These are phyloP conservation scores for Claviceps spartinae DNA, from an alignment of 2,329 filamentous ascomycete species.

Conservation along the genomic window DNA sequence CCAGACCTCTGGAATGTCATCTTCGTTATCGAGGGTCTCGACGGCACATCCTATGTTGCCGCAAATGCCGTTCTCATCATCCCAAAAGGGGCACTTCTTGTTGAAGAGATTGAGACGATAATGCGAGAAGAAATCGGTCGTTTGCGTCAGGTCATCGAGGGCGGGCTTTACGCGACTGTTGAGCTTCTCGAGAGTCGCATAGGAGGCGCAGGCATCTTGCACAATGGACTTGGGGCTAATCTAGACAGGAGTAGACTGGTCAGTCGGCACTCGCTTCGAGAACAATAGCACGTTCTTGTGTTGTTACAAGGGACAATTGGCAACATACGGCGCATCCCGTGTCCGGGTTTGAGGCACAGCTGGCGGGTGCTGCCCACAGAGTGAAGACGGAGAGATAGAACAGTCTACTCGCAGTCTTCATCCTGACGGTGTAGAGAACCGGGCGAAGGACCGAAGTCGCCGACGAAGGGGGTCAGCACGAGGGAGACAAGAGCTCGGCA, in stretches of 20 bases:
- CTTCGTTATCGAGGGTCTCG: slow-evolving; percentile 86
- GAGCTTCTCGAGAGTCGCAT: slow-evolving; percentile 73
- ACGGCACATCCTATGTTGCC: slow-evolving; percentile 95
- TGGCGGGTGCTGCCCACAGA: slow-evolving; percentile 35
- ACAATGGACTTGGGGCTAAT: slow-evolving; percentile 82
- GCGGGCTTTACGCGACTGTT: slow-evolving; percentile 66
- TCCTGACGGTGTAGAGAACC: slow-evolving; percentile 15
- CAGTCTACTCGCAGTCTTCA: slow-evolving; percentile 39
- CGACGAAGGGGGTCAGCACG: not conserved
- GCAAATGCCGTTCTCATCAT: slow-evolving; percentile 84
- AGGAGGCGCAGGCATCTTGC: slow-evolving; percentile 87
- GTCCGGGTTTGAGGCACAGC: slow-evolving; percentile 27
- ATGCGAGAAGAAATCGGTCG: slow-evolving; percentile 96
- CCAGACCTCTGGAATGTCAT: slow-evolving; percentile 87
- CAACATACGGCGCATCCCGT: slow-evolving; percentile 41
- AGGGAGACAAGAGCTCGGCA: not conserved
- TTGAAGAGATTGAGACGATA: slow-evolving; percentile 92
- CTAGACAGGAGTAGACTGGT: slow-evolving; percentile 31
- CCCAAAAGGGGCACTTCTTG: slow-evolving; percentile 93
- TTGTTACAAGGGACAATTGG: not conserved
- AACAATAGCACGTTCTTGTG: not conserved
- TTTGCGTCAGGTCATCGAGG: slow-evolving; percentile 66
- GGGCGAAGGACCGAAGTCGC: not conserved
- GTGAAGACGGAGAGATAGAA: slow-evolving; percentile 44
- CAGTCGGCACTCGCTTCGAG: not conserved